phyloP scores from a whole-genome alignment of 768 basidiomycete species.

The Kwoniella shandongensis region DNA sequence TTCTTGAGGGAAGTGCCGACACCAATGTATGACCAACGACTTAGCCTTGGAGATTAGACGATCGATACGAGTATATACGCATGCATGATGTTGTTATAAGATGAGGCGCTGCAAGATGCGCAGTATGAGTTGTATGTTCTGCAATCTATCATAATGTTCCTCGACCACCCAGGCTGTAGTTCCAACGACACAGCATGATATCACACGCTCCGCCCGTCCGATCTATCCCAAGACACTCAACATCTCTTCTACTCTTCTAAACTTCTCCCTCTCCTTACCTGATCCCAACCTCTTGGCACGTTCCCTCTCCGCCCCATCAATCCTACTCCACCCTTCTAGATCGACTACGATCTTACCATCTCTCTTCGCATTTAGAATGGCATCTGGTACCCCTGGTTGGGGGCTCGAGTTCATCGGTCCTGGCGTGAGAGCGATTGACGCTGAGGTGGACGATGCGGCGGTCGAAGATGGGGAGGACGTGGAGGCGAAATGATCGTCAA shows the following conservation, averaged over 20 bases:
- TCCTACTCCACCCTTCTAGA: slow-evolving; percentile 71
- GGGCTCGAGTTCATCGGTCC: slow-evolving; percentile 31
- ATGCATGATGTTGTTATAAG: too few species aligned
- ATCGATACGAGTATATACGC: too few species aligned
- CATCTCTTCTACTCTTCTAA: slow-evolving; percentile 54
- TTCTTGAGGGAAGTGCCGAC: too few species aligned
- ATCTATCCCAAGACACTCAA: slow-evolving; percentile 42
- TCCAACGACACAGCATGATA: too few species aligned
- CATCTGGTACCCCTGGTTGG: slow-evolving; percentile 59
- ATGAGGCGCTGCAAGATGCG: too few species aligned
- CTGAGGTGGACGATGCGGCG: background rate
- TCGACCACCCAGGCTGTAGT: too few species aligned
- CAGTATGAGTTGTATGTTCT: too few species aligned
- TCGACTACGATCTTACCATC: slow-evolving; percentile 57
- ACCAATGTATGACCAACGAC: too few species aligned
- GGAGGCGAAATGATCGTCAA: slow-evolving; percentile 60
- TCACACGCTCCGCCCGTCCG: too few species aligned
- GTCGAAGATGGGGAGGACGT: slow-evolving; percentile 5
- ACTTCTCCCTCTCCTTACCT: slow-evolving; percentile 56
- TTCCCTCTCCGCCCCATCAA: slow-evolving; percentile 69
- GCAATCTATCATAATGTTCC: too few species aligned
- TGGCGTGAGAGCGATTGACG: background rate
- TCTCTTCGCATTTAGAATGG: slow-evolving; percentile 53
- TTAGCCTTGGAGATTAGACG: too few species aligned
- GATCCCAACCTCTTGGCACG: slow-evolving; percentile 58